Conservation (phyloP, 805 yeast genomes). For the Ogataea chonburiensis region DNA sequence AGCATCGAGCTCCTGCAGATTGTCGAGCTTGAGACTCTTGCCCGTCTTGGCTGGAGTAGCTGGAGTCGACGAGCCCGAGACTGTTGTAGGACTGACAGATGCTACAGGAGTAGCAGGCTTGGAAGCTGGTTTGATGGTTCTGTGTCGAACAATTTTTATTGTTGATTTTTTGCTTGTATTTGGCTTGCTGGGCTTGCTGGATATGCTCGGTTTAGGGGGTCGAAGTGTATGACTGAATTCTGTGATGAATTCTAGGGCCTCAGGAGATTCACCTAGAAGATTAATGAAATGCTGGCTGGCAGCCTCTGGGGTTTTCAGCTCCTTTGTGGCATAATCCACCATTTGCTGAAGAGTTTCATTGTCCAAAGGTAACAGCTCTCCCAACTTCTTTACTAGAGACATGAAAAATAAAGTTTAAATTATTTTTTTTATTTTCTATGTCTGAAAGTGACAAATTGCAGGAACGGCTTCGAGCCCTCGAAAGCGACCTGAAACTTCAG, state of each 20-base stretch:
- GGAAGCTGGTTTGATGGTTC: not conserved
- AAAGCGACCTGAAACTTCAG: conserved; percentile 21
- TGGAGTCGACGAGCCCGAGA: not conserved
- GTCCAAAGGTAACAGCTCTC: conserved; percentile 54
- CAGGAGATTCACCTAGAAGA: conserved; percentile 57
- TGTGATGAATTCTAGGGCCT: conserved; percentile 46
- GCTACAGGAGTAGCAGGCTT: not conserved
- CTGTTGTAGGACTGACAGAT: too few species aligned
- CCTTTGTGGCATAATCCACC: conserved; percentile 49
- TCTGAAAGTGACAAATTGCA: conserved; percentile 21
- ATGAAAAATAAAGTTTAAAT: not conserved
- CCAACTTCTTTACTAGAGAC: conserved; percentile 17
- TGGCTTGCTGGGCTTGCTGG: conserved; percentile 8
- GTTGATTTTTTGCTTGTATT: conserved; percentile 4
- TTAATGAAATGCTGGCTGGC: conserved; percentile 53
- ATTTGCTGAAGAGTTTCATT: conserved; percentile 53
- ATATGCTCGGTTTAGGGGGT: too few species aligned
- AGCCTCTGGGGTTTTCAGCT: conserved; percentile 45
- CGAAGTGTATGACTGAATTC: conserved; percentile 42
- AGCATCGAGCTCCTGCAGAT: conserved; percentile 49
- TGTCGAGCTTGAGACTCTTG: conserved; percentile 40
- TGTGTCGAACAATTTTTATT: conserved; percentile 6
- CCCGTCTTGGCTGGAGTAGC: not conserved
- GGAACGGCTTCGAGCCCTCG: conserved; percentile 22
- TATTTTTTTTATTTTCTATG: conserved; percentile 9